These are phyloP conservation scores for Hirsutella thompsonii DNA, from an alignment of 2,329 filamentous ascomycete genomes.

Conservation along the genomic window DNA sequence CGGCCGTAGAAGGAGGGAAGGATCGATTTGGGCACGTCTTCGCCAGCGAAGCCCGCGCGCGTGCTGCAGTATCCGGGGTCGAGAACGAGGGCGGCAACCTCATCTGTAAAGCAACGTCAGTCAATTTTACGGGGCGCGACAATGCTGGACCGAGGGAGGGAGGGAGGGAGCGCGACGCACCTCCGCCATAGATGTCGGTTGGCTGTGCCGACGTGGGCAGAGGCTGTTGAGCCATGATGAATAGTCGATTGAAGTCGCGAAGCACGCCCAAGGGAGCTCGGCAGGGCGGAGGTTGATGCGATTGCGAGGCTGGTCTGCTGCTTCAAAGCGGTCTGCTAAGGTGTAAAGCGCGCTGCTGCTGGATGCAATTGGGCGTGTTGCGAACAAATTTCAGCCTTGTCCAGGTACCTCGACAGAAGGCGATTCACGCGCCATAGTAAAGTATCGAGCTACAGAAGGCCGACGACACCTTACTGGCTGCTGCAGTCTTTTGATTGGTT, in stretches of 20 bases:
- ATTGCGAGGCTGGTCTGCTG: too few species aligned
- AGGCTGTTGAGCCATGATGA: constrained; percentile 41
- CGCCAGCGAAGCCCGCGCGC: constrained; percentile 91
- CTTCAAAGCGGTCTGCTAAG: too few species aligned
- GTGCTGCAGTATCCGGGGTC: constrained; percentile 87
- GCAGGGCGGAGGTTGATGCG: neutral
- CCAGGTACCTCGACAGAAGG: neutral
- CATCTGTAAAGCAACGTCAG: constrained; percentile 45
- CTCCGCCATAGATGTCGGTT: constrained; percentile 52
- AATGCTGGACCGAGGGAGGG: too few species aligned
- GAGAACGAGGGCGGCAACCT: constrained; percentile 92
- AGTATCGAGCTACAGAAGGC: neutral
- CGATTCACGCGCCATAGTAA: neutral
- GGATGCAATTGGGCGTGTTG: neutral
- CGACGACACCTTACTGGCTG: neutral
- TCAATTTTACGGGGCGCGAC: too few species aligned
- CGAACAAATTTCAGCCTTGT: constrained; percentile 2
- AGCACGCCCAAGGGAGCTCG: neutral
- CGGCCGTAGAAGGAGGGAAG: constrained; percentile 81
- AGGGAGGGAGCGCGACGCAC: constrained; percentile 20
- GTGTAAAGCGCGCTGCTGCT: too few species aligned
- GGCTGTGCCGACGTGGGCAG: constrained; percentile 43
- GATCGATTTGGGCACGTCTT: constrained; percentile 91
- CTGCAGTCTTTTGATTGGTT: too few species aligned
- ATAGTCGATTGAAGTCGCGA: constrained; percentile 2